These are phyloP conservation scores for Russula abietina DNA, from an alignment of 768 basidiomycete species.

Conservation along the genomic window DNA sequence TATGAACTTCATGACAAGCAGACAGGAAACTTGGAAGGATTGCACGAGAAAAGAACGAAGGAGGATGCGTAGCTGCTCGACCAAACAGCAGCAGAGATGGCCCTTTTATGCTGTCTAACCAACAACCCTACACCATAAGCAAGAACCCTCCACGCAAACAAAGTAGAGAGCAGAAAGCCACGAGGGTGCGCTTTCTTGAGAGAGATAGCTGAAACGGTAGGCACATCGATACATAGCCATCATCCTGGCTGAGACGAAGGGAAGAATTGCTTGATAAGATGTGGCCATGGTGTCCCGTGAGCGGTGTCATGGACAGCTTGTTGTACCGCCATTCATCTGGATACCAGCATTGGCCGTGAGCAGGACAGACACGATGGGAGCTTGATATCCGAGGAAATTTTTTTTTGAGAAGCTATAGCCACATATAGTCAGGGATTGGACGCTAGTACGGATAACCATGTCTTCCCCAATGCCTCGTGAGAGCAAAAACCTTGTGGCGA, in stretches of 20 bases:
- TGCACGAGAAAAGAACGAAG: neutral
- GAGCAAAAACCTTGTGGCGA: neutral
- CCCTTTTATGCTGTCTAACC: conserved; percentile 1
- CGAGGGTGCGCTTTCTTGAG: neutral
- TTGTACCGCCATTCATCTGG: neutral
- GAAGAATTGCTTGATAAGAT: neutral
- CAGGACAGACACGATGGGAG: neutral
- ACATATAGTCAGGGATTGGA: neutral
- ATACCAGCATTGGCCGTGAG: neutral
- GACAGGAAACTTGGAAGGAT: neutral
- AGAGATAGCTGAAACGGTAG: neutral
- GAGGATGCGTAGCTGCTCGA: no score
- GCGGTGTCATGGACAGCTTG: neutral
- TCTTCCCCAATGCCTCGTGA: neutral
- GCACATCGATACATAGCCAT: neutral
- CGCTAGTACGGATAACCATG: neutral
- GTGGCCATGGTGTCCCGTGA: neutral
- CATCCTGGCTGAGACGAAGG: neutral
- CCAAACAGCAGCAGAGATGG: neutral
- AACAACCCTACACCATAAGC: neutral
- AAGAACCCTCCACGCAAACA: neutral
- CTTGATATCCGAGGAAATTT: neutral
- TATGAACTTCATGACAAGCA: neutral
- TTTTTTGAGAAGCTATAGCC: neutral
- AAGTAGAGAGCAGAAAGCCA: neutral